Percentiles rank a stretch among this genome's conserved stretches.
phyloP scores from a whole-genome alignment of 257 asterid species.

The Scutellaria galericulata region DNA sequence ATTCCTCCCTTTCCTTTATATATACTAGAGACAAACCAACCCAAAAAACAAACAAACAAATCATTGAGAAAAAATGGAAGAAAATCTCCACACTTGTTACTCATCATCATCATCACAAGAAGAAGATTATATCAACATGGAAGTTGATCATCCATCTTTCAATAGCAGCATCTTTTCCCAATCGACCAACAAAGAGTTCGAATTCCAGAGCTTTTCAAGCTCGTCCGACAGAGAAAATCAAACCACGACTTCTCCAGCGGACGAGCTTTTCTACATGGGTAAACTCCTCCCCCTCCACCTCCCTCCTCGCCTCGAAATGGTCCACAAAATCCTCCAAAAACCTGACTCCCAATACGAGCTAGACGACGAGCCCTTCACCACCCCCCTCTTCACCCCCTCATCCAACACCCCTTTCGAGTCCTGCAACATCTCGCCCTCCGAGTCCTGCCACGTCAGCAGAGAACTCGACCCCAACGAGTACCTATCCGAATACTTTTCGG shows the following conservation, averaged over 20 bases:
- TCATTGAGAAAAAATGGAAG: constrained; percentile 44
- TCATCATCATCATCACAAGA: constrained; percentile 34
- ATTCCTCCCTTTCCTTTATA: constrained; percentile 14
- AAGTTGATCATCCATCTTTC: constrained; percentile 50
- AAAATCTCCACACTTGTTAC: constrained; percentile 42
- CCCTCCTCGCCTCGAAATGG: constrained; percentile 84
- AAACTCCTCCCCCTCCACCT: constrained; percentile 94
- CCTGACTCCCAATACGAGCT: constrained; percentile 18
- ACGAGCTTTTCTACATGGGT: constrained; percentile 89
- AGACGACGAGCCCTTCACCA: constrained; percentile 46
- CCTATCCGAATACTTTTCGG: constrained; percentile 42
- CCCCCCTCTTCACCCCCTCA: constrained; percentile 63
- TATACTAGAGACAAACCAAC: constrained; percentile 37
- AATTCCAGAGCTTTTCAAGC: constrained; percentile 79
- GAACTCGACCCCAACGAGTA: constrained; percentile 62
- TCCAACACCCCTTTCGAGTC: constrained; percentile 72
- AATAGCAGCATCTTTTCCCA: constrained; percentile 44
- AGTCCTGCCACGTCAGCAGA: constrained; percentile 70
- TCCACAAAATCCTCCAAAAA: constrained; percentile 62
- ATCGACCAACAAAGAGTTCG: constrained; percentile 60
- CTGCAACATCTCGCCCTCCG: constrained; percentile 65
- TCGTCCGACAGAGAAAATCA: constrained; percentile 51
- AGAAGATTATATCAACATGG: constrained; percentile 79
- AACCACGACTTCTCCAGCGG: constrained; percentile 77
- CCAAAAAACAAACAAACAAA: neutral